Evolutionary conservation across 345 rosid genomes (phyloP), one percentile per base, ranked within the genome.

Genomic region (Lepidium aucheri): DNA sequence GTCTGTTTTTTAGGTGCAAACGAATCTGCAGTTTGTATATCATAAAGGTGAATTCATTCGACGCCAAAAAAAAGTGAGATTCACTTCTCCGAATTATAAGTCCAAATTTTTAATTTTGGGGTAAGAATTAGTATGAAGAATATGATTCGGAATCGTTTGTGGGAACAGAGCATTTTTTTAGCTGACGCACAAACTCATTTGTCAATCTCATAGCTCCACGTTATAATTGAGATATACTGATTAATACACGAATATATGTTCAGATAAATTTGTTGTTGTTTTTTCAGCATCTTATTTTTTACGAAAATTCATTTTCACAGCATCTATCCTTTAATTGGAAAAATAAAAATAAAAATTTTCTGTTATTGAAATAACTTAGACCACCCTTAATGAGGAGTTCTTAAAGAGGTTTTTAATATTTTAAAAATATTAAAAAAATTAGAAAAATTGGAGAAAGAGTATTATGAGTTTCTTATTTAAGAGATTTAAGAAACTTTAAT

Each of bases 61-160:
- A 53, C 16, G 62, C 70, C n/a, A n/a, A 13, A 45, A 15, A 51
- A 45, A 56, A 11, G 36, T 14, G 26, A 9, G 44, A 15, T 54
- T 44, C 36, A 34, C 6, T 41, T 20, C 7, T 32, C 8, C 6
- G 7, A 30, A 22, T 6, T 44, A 24, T 9, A 2, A 22, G 34
- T 34, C 5, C 9, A 36, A 34, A 4, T 9, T 34, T 34, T 41
- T 53, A 44, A 24, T 26, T 11, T 8, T 34, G 55, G 56, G 50
- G 49, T 28, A 71, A 17, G 36, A 63, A 70, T 53, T 15, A 33
- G 8, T 53, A 36, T 16, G 47, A 54, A 64, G 69, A 71, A 71
- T 71, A 55, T 55, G 69, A 55, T 71, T 70, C 50, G 57, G 63
- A 62, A 62, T 62, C 56, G 51, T 63, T 36, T 54, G 69, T 71